Base-by-base conservation (phyloP, 2,329 filamentous ascomycete genomes). In the Fusarium sp. region DNA sequence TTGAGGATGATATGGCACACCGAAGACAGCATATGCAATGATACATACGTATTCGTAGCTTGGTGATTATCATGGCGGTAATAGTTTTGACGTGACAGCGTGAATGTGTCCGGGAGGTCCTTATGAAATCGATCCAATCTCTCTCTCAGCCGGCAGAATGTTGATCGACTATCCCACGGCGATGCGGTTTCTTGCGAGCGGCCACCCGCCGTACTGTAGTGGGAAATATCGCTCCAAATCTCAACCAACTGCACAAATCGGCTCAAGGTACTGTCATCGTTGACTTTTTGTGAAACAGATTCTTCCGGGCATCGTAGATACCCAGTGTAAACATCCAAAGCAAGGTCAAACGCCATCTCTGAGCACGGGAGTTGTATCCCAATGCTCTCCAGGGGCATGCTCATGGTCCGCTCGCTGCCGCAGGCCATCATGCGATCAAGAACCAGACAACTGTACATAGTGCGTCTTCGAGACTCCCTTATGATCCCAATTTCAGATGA, bases 371-470 rank as follows among this genome's bases (percentile, higher is more conserved):
- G 84, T 78, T 92, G 91, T 22, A 93, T 90, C 37, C 87, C 85
- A 8, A 94, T 81, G 66, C 92, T 89, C 4, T 90, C 85, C 1
- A 89, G 83, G 40, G 87, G 86, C 50, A 94, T 86, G 77, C 90
- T 90, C 15, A 88, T 86, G 2, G 89, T 86, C 25, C 91, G 86
- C 62, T 90, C 87, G 70, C 89, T 89, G 22, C 92, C 92, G 74
- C 89, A 91, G 38, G 91, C 89, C 27, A 94, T 83, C 80, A 94
- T 89, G 4, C 92, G 89, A 79, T 95, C 93, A 74, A 95, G 85
- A 61, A 94, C 90, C 68, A 93, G 91, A 77, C 92, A 94, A 75
- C 92, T 93, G 85, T 92, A 94, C 85, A 94, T 93, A 1, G 92
- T 94, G 8, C 93, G 88, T 30, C 93, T 86, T 69, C 87, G 86